Conservation (phyloP, 1,139 yeast genomes). For the Pichiaceae sp. region DNA sequence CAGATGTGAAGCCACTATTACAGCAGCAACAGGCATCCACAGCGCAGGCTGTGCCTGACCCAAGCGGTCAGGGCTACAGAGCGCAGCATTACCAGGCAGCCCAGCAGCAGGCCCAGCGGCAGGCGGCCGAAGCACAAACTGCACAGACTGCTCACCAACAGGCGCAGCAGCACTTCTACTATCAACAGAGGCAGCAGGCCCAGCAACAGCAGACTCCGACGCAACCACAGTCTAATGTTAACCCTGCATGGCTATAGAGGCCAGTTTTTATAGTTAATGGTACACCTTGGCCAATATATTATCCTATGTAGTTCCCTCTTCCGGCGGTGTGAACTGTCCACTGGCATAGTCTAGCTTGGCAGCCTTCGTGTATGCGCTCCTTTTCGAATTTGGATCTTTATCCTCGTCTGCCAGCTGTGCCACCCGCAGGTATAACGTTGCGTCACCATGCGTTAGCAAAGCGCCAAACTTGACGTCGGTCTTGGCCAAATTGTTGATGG, state of each 20-base stretch:
- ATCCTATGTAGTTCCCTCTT: background rate
- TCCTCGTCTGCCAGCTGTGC: conserved; percentile 32
- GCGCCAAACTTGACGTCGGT: background rate
- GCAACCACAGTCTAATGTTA: conserved; percentile 6
- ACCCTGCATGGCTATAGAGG: conserved; percentile 25
- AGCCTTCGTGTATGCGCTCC: conserved; percentile 52
- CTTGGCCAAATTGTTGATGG: conserved; percentile 22
- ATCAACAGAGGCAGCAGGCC: conserved; percentile 7
- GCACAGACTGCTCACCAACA: conserved; percentile 12
- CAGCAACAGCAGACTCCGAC: conserved; percentile 7
- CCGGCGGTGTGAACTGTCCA: background rate
- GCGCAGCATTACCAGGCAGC: conserved; percentile 1
- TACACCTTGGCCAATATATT: no score
- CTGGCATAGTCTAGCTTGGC: conserved; percentile 24
- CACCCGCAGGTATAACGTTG: conserved; percentile 42
- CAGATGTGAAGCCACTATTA: conserved; percentile 19
- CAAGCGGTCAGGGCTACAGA: conserved; percentile 8
- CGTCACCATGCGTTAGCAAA: conserved; percentile 8
- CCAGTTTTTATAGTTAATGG: background rate
- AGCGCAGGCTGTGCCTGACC: conserved; percentile 23
- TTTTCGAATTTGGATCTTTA: conserved; percentile 9
- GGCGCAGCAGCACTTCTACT: conserved; percentile 7
- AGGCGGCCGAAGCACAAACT: no score
- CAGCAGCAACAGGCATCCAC: conserved; percentile 21
- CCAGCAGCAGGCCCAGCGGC: conserved; percentile 9